Percentiles rank a stretch among this genome's conserved stretches.
phyloP scores from a whole-genome alignment of 2,329 filamentous ascomycete genomes.

The Pleomassaria siparia region DNA sequence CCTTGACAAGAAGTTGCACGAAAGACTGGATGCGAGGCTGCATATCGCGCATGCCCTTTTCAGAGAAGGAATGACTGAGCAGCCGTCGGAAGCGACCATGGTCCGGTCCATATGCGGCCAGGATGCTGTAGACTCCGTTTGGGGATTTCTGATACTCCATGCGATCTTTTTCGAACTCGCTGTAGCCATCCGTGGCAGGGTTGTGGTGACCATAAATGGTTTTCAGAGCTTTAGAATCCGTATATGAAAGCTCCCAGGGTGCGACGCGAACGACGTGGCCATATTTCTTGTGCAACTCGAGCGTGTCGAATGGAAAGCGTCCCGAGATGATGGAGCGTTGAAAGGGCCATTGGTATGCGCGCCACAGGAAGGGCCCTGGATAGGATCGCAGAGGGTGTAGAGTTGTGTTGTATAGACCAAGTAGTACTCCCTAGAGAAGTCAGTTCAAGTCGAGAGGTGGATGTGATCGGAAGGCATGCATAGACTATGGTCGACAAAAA shows the following conservation, averaged over 20 bases:
- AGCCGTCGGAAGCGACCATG: conserved; percentile 27
- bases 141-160: background rate
- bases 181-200: conserved; percentile 6
- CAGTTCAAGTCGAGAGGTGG: background rate
- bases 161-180: conserved; percentile 15
- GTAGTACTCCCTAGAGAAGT: conserved; percentile 2
- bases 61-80: conserved; percentile 45
- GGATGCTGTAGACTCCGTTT: conserved; percentile 5
- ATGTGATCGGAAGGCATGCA: background rate
- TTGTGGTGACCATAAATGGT: conserved; percentile 40
- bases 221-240: conserved; percentile 40
- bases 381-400: conserved; percentile 11
- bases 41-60: conserved; percentile 43
- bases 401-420: conserved; percentile 10
- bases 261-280: conserved; percentile 51
- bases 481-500: background rate
- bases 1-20: conserved; percentile 36
- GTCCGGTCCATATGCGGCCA: conserved; percentile 5
- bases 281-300: conserved; percentile 12
- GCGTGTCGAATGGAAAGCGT: conserved; percentile 1
- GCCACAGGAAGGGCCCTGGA: conserved; percentile 2
- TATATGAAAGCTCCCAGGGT: conserved; percentile 53
- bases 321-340: background rate
- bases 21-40: conserved; percentile 38
- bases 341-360: conserved; percentile 4